Evolutionary conservation across 371 early-diverging fungal genomes (phyloP), one percentile per base, ranked within the genome.

Genomic region (Lichtheimia ramosa): DNA sequence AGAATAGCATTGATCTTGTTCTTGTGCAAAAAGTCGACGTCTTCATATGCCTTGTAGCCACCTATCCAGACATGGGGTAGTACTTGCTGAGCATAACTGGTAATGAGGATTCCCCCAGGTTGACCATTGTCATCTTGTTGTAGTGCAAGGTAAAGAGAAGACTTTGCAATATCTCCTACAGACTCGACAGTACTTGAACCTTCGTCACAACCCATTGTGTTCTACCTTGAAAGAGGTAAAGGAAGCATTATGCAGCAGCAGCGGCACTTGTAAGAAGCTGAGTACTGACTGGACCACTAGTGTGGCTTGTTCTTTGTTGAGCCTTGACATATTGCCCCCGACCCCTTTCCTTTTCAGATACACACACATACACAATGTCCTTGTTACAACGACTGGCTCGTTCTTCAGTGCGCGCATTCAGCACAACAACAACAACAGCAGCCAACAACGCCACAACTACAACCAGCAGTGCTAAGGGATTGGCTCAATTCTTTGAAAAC

Each of bases 401-500:
- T 34, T 34, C 34, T 10, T 34, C 34, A 34, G 34, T 34, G 34
- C 34, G 34, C 10, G 34, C 34, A 34, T 34, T 34, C 34, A 34
- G 34, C 34, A 34, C 34, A 34, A 34, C 34, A 8, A 34, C 34
- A 8, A 8, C 34, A 34, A 10, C 10, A 34, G 34, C 34, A 3
- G 7, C 3, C 27, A 27, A 27, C 34, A 34, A 5, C 28, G 7
- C 3, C 28, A 28, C 28, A 6, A 34, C 34, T 8, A 34, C 34
- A 2, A 34, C 34, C 34, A 34, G 10, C 10, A 34, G 34, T 8
- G 34, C 34, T 10, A 34, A 34, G 10, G 95, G 96, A 13, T 79
- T 96, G 54, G 89, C 89, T 55, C 95, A 96, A 73, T 96, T 96
- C 68, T 96, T 96, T 62, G 95, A 96, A 65, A 82, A 82, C 51